Percentiles rank a stretch among this genome's conserved stretches.
phyloP scores from a whole-genome alignment of 257 asterid species.

The Plantago elongata region DNA sequence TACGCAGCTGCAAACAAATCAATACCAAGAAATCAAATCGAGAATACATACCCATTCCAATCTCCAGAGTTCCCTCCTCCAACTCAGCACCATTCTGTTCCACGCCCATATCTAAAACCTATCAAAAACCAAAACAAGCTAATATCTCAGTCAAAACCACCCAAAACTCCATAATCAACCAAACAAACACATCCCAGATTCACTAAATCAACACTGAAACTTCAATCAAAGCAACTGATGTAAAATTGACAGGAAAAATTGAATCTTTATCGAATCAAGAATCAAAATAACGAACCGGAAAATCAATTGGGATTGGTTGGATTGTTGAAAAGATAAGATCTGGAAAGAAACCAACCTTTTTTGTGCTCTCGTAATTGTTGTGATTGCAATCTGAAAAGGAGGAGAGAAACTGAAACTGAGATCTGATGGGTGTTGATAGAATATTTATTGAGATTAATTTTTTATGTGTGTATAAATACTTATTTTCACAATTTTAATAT shows the following conservation, averaged over 20 bases:
- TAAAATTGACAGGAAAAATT: background rate
- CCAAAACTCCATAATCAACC: background rate
- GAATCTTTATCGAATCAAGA: slow-evolving; percentile 14
- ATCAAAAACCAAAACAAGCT: slow-evolving; percentile 11
- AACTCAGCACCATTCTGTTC: slow-evolving; percentile 47
- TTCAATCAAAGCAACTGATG: background rate
- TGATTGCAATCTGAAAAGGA: slow-evolving; percentile 21
- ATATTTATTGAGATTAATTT: background rate
- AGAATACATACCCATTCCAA: slow-evolving; percentile 72
- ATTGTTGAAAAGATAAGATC: slow-evolving; percentile 29
- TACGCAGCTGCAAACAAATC: background rate
- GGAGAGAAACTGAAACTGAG: slow-evolving; percentile 23
- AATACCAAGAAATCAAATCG: background rate
- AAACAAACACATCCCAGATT: slow-evolving; percentile 18
- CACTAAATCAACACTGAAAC: background rate
- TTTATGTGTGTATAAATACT: background rate
- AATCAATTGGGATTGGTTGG: slow-evolving; percentile 4
- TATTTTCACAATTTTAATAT: slow-evolving; percentile 2
- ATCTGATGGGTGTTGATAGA: slow-evolving; percentile 29
- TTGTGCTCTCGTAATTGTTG: background rate
- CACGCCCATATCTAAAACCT: slow-evolving; percentile 52
- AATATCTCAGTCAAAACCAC: slow-evolving; percentile 7
- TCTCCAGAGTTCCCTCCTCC: slow-evolving; percentile 88
- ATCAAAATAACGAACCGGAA: background rate
- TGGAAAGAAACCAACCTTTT: slow-evolving; percentile 29